Base-by-base conservation (phyloP, 371 early-diverging fungal species). In the Haplosporangium sp. region DNA sequence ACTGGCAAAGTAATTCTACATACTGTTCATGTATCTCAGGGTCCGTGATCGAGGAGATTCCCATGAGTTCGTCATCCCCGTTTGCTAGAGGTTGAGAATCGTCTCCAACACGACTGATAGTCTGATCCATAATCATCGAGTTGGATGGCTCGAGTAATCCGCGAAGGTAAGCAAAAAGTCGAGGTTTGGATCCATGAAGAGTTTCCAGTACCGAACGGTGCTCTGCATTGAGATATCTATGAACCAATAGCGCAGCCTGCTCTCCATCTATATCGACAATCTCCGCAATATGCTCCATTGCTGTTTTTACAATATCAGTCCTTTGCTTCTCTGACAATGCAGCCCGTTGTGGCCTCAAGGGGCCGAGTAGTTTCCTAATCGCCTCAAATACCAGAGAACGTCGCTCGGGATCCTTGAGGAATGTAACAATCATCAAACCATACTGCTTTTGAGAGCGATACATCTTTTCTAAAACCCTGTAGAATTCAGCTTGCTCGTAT, bases 191-290 rank as follows among this genome's bases (percentile, higher is more conserved):
- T 0, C 85, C 86, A 64, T 86, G 83, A 11, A 93, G 74, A 8
- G 86, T 78, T 19, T 81, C 83, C n/a, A 94, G 82, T 5, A 91
- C 88, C 27, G 87, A 85, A 4, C 84, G 82, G 74, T 92, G 92
- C 19, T 92, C 92, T 0, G 86, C 85, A n/a, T 88, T 82, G 72
- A 92, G 90, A 55, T 89, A 90, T 7, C 67, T 67, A 42, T 88
- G 78, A 0, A 94, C 89, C 47, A 94, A 69, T 15, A 83, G 66
- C 0, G 92, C 92, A 2, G 93, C 87, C 42, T 89, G 85, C 69
- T 88, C 86, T 0, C 90, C 91, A 78, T 94, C 92, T 2, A 93
- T 88, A 50, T 91, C 89, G 1, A 93, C 90, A 82, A 95, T 87
- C 34, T 87, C 87, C 0, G 89, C 87, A 69, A 95, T 87, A 17